Evolutionary conservation across 2,329 filamentous ascomycete species (phyloP), one percentile per base, ranked within the genome.

Genomic region (Microcyclosporella mali): DNA sequence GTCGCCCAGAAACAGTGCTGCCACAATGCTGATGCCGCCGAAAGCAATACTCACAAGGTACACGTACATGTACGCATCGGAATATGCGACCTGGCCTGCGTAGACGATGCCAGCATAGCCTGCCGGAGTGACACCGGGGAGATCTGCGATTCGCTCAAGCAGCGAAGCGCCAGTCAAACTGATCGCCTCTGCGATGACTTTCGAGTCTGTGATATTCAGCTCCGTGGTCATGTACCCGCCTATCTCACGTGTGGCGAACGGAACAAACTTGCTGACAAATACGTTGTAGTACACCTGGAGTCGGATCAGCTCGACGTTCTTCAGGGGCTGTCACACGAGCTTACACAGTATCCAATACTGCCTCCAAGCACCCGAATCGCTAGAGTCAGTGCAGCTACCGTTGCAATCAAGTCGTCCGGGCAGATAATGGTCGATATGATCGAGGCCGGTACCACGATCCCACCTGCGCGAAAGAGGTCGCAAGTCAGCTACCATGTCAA

Each of bases 321-420:
- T 25, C 21, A 9, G 21, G 9, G 6, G 9, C 9, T 4, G 21
- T 25, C 15, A 6, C 18, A 17, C 33, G 8, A 18, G 18, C 18
- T 17, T 14, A 69, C 56, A 32, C 47, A 53, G 41, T 61, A 64
- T 17, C 59, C 81, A 46, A 85, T 74, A 10, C 75, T 73, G 21
- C 81, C 81, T 35, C 82, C 82, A 28, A 85, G 72, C 41, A 83
- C 79, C 29, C 82, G 79, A 51, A 85, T 77, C n/a, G 79, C 75
- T 29, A 85, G 73, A 0, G 82, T 84, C 16, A 86, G 67, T 4
- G 82, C 80, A 1, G 81, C 76, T 34, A 84, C 72, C 2, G 82
- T 85, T 6, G 79, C 82, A 49, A 86, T 85, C 4, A 85, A 70
- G 41, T 85, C 81, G 56, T 82, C 78, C 0, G 82, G 81, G 47